phyloP scores from a whole-genome alignment of 1,284 basidiomycete genomes.

The Exsudoporus floridanus region DNA sequence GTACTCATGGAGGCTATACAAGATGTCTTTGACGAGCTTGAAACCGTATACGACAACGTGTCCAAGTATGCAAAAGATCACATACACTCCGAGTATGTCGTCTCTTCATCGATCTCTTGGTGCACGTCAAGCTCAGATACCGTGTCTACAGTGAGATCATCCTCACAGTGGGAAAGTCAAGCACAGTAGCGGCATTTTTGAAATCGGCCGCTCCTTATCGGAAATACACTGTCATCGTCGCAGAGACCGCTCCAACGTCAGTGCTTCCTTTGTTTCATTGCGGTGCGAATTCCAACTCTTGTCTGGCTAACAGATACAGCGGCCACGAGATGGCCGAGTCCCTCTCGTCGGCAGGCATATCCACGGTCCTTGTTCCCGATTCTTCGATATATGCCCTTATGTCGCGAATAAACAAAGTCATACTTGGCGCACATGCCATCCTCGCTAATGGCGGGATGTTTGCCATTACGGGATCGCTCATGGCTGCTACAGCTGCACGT shows the following conservation, averaged over 20 bases:
- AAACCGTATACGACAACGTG: conserved; percentile 93
- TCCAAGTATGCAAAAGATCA: conserved; percentile 95
- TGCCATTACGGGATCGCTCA: conserved; percentile 80
- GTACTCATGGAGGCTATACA: conserved; percentile 89
- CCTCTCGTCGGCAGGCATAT: conserved; percentile 78
- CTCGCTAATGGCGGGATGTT: conserved; percentile 96
- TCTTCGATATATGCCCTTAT: conserved; percentile 94
- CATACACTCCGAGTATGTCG: conserved; percentile 88
- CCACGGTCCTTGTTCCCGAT: conserved; percentile 94
- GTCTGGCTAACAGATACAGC: conserved; percentile 56
- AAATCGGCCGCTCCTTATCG: conserved; percentile 87
- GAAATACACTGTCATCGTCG: conserved; percentile 95
- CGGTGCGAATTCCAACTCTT: conserved; percentile 1
- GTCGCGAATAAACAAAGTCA: conserved; percentile 96
- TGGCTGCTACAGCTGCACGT: conserved; percentile 87
- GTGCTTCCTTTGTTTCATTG: conserved; percentile 29
- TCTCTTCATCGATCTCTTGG: conserved; percentile 1
- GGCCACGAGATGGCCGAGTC: conserved; percentile 85
- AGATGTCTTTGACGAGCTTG: conserved; percentile 93
- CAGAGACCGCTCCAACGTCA: conserved; percentile 90
- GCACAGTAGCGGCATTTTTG: conserved; percentile 92
- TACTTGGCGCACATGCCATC: conserved; percentile 90
- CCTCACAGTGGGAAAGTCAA: conserved; percentile 91
- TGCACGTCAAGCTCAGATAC: neutral
- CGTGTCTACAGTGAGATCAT: conserved; percentile 81